Evolutionary conservation across 2,329 filamentous ascomycete genomes (phyloP).

Genomic region (Erysiphe pulchra): DNA sequence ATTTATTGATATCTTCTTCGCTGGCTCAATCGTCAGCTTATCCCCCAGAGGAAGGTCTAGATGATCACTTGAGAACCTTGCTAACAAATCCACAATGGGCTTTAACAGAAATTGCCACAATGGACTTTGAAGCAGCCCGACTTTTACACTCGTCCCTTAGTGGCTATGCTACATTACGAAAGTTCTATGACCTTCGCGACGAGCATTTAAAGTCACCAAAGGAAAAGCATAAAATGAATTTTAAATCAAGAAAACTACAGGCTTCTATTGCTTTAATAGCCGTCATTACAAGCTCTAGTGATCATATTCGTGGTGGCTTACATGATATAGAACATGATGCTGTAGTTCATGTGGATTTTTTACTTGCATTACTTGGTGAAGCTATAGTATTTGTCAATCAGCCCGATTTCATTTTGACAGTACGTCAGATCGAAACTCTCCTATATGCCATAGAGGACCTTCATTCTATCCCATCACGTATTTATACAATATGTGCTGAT

Average conservation of each 20-base stretch:
- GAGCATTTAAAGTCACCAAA: slow-evolving; percentile 20
- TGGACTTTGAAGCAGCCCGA: slow-evolving; percentile 59
- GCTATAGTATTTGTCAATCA: slow-evolving; percentile 50
- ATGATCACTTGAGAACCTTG: slow-evolving; percentile 42
- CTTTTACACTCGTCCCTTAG: slow-evolving; percentile 67
- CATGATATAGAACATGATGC: slow-evolving; percentile 61
- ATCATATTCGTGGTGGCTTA: slow-evolving; percentile 74
- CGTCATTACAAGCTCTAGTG: slow-evolving; percentile 65
- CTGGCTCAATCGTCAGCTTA: slow-evolving; percentile 65
- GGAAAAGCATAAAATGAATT: slow-evolving; percentile 15
- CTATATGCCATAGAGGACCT: slow-evolving; percentile 60
- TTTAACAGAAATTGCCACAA: slow-evolving; percentile 42
- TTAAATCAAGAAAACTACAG: slow-evolving; percentile 36
- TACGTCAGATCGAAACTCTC: slow-evolving; percentile 47
- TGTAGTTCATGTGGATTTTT: slow-evolving; percentile 68
- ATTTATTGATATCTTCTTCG: slow-evolving; percentile 67
- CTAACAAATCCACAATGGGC: slow-evolving; percentile 46
- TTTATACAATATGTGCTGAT: slow-evolving; percentile 51
- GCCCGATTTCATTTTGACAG: slow-evolving; percentile 32
- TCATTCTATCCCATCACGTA: slow-evolving; percentile 45
- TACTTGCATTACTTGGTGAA: slow-evolving; percentile 66
- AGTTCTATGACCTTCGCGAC: slow-evolving; percentile 78
- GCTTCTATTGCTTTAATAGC: slow-evolving; percentile 52
- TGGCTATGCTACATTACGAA: slow-evolving; percentile 74
- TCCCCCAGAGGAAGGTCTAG: slow-evolving; percentile 44